Evolutionary conservation across 345 rosid species (phyloP), one percentile per base, ranked within the genome.

Genomic region (rapeseed (Brassica napus)): DNA sequence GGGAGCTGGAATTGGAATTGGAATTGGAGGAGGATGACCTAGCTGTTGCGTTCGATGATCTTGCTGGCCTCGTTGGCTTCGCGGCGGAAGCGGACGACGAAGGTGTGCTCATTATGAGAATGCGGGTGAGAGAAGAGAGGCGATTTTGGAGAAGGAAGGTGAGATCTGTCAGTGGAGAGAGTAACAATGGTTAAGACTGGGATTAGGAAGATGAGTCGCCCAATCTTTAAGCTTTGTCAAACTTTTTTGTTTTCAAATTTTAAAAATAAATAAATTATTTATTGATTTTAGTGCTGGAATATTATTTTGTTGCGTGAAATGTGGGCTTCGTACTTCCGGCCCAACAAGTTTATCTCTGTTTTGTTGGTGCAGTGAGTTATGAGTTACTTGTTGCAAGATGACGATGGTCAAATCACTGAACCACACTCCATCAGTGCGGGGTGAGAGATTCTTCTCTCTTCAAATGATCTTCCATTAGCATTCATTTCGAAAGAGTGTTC

Each of bases 341-440:
- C 57, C 57, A n/a, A n/a, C 3, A n/a, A n/a, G 0, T 12, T 11
- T 3, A 44, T 44, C n/a, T 11, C 8, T 37, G 42, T 28, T 28
- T 28, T 77, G 92, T 90, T 0, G 99, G 99, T 54, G 98, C 99
- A 93, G 64, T 97, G 99, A 64, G 96, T 98, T 77, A 91, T 95
- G 98, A 91, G 96, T 85, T 95, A 93, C 85, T 85, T 93, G 68
- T 79, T 95, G 70, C 98, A 93, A 81, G 98, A 93, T 83, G 92
- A 95, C 0, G 97, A 95, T 83, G 99, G 98, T 4, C 99, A 95
- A 80, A 91, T 95, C 72, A 65, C 91, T 58, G 98, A 93, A 79
- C 99, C 99, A 65, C 97, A 91, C 80, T 95, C 98, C 44, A 88
- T 95, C 59, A 91, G 98, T 75, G 99, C 95, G 5, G 99, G 99